Base-by-base conservation (phyloP, 2,329 filamentous ascomycete species). In the Ceratocystis variospora region DNA sequence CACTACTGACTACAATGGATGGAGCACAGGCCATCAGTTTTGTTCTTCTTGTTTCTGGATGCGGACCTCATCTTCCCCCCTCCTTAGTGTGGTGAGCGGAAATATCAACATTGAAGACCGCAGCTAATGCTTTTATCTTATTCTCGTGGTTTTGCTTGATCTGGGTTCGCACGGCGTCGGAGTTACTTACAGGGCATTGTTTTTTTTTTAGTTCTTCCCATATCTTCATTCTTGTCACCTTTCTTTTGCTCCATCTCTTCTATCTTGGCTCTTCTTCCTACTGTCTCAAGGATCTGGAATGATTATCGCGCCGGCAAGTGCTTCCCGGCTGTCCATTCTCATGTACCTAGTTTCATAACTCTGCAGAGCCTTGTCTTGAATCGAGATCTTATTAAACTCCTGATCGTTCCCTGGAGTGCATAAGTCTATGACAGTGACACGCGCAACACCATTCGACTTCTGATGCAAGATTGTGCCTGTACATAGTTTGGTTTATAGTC, bases 121-220 rank as follows among this genome's bases (percentile, higher is more conserved):
- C 59, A 68, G 63, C 64, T 68, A 65, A 65, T 65, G 66, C 66
- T 53, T 66, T 66, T 66, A 53, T 53, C 48, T 63, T 68, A 61
- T 66, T 64, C 59, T 66, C 55, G 67, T 57, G 67, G 63, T 66
- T 61, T 66, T 66, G 22, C 28, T 63, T 63, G 50, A 45, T 68
- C 44, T 66, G 61, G 64, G 64, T 66, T 68, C 59, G 67, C 67
- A 66, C 67, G 67, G 67, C 67, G 67, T 68, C 64, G 67, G 67
- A 68, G 67, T 68, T 68, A 66, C 53, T 66, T 68, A 66, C 67
- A 66, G 64, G 63, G 65, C 65, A 63, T 68, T 53, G 64, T 45
- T 61, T 68, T 65, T 68, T 62, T 22, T 68, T 22, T 53, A 31
- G 55, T 59, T 37, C 48, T 59, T 37, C 55, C 55, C 55, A 59